Evolutionary conservation across 1,139 yeast genomes (phyloP).

Genomic region (Candida pseudocylindracea): DNA sequence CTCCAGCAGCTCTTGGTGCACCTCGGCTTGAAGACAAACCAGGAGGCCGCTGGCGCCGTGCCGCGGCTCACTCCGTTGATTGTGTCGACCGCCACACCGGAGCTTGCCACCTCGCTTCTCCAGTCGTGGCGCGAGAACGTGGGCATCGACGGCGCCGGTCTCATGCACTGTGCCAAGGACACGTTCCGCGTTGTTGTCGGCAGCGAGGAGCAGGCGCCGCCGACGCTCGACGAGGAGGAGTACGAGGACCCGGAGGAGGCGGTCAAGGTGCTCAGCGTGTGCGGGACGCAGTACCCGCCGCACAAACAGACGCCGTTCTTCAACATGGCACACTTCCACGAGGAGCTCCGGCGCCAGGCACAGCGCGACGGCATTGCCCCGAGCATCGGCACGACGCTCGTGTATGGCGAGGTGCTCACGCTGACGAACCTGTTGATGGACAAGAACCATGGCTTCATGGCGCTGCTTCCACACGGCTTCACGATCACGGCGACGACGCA

Average conservation of each 20-base stretch:
- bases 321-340: slow-evolving; percentile 34
- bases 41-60: slow-evolving; percentile 19
- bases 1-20: slow-evolving; percentile 29
- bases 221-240: slow-evolving; percentile 3
- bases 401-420: slow-evolving; percentile 78
- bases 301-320: slow-evolving; percentile 45
- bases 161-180: slow-evolving; percentile 29
- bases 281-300: slow-evolving; percentile 32
- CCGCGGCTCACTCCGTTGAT: slow-evolving; percentile 53
- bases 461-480: slow-evolving; percentile 46
- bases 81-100: slow-evolving; percentile 11
- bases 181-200: slow-evolving; percentile 23
- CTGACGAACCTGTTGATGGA: slow-evolving; percentile 73
- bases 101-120: slow-evolving; percentile 8
- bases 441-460: slow-evolving; percentile 36
- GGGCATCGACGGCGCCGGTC: slow-evolving; percentile 18
- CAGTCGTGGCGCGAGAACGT: slow-evolving; percentile 12
- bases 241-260: slow-evolving; percentile 6
- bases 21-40: slow-evolving; percentile 48
- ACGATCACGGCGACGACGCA: slow-evolving; percentile 65
- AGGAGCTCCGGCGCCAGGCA: slow-evolving; percentile 14
- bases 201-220: slow-evolving; percentile 5
- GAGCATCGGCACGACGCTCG: slow-evolving; percentile 9
- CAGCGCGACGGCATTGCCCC: slow-evolving; percentile 7
- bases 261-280: slow-evolving; percentile 27